A percentile compares a stretch with the other conserved stretches of the same genome.
Conservation (phyloP, 768 basidiomycete species). For the Boletus tylopilopsis region DNA sequence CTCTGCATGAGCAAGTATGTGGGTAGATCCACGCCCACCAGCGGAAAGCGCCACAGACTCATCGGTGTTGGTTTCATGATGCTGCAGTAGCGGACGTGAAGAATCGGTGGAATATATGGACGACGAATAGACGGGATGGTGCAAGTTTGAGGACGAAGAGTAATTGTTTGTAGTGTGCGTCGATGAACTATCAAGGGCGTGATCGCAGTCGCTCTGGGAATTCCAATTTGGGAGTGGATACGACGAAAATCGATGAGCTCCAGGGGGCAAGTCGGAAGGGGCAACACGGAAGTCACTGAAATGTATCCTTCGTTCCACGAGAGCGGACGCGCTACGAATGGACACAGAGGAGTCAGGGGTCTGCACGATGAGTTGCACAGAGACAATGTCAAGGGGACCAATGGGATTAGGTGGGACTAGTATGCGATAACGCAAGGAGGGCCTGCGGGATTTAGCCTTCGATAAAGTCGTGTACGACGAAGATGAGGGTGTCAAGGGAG, state of each 20-base stretch:
- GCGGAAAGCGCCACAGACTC: conserved; percentile 9
- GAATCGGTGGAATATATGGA: conserved; percentile 27
- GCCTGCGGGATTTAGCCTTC: conserved; percentile 54
- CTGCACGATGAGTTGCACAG: conserved; percentile 60
- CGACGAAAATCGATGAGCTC: conserved; percentile 16
- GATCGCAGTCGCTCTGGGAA: conserved; percentile 30
- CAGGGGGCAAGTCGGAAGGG: conserved; percentile 24
- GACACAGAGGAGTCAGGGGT: conserved; percentile 53
- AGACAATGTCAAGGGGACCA: conserved; percentile 70
- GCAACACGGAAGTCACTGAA: conserved; percentile 40
- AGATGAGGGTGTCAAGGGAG: conserved; percentile 33
- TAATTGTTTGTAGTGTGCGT: conserved; percentile 1
- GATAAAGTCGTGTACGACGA: conserved; percentile 38
- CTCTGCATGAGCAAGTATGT: conserved; percentile 55
- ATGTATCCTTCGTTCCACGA: conserved; percentile 69
- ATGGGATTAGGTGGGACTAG: conserved; percentile 54
- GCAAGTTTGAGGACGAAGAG: conserved; percentile 24
- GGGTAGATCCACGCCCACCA: conserved; percentile 36
- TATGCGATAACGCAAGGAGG: conserved; percentile 57
- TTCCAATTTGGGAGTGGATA: conserved; percentile 14
- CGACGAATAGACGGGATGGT: conserved; percentile 13
- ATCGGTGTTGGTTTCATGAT: conserved; percentile 12
- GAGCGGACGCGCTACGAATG: conserved; percentile 59
- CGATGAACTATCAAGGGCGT: conserved; percentile 16
- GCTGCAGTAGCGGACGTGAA: conserved; percentile 23